These are phyloP conservation scores for Coemansia sp. DNA, from an alignment of 192 early-diverging fungal genomes.

Conservation along the genomic window DNA sequence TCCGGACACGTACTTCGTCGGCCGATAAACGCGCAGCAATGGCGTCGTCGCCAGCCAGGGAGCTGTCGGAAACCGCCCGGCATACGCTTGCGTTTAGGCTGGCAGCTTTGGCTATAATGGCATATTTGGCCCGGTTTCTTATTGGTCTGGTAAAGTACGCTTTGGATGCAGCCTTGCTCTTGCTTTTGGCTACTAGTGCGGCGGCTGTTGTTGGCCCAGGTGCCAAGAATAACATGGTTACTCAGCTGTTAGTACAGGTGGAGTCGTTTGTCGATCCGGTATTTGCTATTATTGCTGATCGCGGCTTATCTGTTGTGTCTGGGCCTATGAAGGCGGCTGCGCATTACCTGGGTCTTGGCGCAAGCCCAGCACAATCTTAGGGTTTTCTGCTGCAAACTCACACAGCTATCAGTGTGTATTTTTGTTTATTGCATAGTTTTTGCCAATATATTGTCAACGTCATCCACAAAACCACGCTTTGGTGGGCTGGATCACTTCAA, in stretches of 20 bases:
- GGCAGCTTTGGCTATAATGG: constrained; percentile 17
- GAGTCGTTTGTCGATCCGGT: constrained; percentile 39
- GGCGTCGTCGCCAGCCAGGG: not conserved
- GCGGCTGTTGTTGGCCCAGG: constrained; percentile 34
- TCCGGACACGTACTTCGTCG: not conserved
- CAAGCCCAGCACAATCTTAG: constrained; percentile 16
- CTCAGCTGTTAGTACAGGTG: constrained; percentile 27
- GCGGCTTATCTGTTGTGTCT: constrained; percentile 13
- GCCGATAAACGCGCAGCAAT: not conserved
- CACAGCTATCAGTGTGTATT: not conserved
- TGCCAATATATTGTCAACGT: too few species aligned
- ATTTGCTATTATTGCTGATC: constrained; percentile 31
- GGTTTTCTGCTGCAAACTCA: not conserved
- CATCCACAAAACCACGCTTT: too few species aligned
- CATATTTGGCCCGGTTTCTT: constrained; percentile 18
- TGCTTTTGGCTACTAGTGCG: constrained; percentile 21
- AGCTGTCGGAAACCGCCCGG: constrained; percentile 6
- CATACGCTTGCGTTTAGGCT: constrained; percentile 36
- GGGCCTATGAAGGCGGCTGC: constrained; percentile 21
- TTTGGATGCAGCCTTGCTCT: constrained; percentile 28
- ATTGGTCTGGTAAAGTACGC: constrained; percentile 32
- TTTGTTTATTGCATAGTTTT: not conserved
- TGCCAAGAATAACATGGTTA: constrained; percentile 22
- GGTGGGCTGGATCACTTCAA: too few species aligned
- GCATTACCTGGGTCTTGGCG: constrained; percentile 21